Conservation (phyloP, 306 rosid species). For the Delonix regia region DNA sequence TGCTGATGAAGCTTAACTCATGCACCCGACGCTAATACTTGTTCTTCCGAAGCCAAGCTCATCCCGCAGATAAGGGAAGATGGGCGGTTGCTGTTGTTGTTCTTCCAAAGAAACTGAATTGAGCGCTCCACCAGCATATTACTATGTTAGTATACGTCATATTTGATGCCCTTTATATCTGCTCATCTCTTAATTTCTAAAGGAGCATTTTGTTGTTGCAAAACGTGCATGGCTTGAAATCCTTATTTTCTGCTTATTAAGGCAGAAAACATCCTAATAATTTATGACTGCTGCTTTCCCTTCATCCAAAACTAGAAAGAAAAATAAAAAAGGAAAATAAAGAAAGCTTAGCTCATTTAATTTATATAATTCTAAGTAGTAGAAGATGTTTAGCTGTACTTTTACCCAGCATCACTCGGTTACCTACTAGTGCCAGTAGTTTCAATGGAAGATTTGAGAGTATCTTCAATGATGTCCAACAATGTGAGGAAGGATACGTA, state of each 20-base stretch:
- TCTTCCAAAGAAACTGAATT: slow-evolving; percentile 57
- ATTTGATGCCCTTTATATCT: not conserved
- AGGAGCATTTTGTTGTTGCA: not conserved
- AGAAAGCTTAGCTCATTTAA: not conserved
- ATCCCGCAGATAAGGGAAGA: slow-evolving; percentile 48
- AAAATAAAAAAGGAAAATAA: no score
- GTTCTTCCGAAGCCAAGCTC: no score
- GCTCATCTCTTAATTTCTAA: not conserved
- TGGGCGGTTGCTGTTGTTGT: slow-evolving; percentile 97
- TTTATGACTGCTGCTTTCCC: not conserved
- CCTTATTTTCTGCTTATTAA: not conserved
- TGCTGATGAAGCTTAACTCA: slow-evolving; percentile 43
- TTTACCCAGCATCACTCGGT: not conserved
- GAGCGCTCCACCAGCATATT: slow-evolving; percentile 58
- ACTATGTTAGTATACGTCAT: slow-evolving; percentile 56
- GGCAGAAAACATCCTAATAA: not conserved
- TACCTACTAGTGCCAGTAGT: not conserved
- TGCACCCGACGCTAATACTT: slow-evolving; percentile 37
- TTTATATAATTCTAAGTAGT: not conserved
- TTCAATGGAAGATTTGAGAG: slow-evolving; percentile 16
- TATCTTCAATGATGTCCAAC: not conserved
- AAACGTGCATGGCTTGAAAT: not conserved
- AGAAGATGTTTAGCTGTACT: slow-evolving; percentile 3
- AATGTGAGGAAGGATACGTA: slow-evolving; percentile 1
- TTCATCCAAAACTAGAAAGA: not conserved